Percentiles rank a stretch among this genome's conserved stretches.
These are phyloP conservation scores for Tolypocladium sp. DNA, from an alignment of 2,329 filamentous ascomycete species.

Conservation along the genomic window DNA sequence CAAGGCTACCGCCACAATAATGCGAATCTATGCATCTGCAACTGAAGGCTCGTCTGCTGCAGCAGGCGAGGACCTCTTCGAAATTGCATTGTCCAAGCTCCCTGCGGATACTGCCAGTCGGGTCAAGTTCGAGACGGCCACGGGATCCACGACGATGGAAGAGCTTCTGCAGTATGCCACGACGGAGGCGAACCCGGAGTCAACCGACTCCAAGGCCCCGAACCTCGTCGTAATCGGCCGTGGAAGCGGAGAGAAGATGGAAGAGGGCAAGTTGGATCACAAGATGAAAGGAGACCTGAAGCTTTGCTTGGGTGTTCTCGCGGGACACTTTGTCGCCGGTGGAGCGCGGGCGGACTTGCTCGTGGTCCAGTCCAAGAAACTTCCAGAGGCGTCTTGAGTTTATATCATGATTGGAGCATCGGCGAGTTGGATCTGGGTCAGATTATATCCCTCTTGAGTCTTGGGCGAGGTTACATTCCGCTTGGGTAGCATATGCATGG, in stretches of 20 bases:
- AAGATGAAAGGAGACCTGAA: slow-evolving; percentile 9
- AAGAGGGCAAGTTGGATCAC: slow-evolving; percentile 11
- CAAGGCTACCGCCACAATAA: slow-evolving; percentile 68
- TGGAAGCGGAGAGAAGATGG: slow-evolving; percentile 6
- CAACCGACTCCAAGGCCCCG: slow-evolving; percentile 2
- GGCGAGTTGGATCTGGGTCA: background rate
- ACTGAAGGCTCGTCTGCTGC: background rate
- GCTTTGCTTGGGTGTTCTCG: slow-evolving; percentile 13
- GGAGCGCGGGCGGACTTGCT: slow-evolving; percentile 14
- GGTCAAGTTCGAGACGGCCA: slow-evolving; percentile 11
- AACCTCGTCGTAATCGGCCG: slow-evolving; percentile 14
- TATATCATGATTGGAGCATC: background rate
- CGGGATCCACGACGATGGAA: slow-evolving; percentile 8
- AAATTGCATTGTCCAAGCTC: slow-evolving; percentile 3
- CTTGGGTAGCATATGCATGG: background rate
- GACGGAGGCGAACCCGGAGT: slow-evolving; percentile 3
- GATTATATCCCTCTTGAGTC: background rate
- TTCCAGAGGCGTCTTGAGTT: background rate
- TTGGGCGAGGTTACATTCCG: too few species aligned
- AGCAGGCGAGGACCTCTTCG: slow-evolving; percentile 4
- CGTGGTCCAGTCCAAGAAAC: slow-evolving; percentile 20
- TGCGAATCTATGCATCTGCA: slow-evolving; percentile 23
- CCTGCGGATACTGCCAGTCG: slow-evolving; percentile 5
- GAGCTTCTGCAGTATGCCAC: slow-evolving; percentile 12
- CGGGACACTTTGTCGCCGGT: slow-evolving; percentile 11